phyloP scores from a whole-genome alignment of 164 flowering plant genomes.

The Chloranthus sessilifolius region DNA sequence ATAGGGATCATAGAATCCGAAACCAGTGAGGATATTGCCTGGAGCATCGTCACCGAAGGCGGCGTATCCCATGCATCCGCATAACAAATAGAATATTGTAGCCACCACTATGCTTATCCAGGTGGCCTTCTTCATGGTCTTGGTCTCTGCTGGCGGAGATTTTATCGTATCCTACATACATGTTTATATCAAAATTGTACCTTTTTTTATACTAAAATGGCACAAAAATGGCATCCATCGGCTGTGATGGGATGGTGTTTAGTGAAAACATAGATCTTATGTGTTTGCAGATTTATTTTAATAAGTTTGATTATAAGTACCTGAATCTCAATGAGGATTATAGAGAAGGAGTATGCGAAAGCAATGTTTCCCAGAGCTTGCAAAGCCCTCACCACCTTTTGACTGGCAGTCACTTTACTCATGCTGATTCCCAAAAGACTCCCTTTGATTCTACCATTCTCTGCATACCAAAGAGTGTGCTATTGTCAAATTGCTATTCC shows the following conservation, averaged over 20 bases:
- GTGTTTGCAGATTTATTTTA: not conserved
- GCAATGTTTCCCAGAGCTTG: constrained; percentile 15
- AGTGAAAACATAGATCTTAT: not conserved
- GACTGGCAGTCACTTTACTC: not conserved
- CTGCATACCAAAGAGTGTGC: too few relatives aligned
- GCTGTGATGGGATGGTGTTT: not conserved
- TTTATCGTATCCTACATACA: constrained; percentile 21
- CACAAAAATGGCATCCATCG: not conserved
- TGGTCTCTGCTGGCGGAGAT: constrained; percentile 23
- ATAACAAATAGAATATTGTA: constrained; percentile 38
- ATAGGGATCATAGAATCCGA: constrained; percentile 44
- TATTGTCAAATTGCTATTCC: too few relatives aligned
- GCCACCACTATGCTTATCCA: constrained; percentile 4
- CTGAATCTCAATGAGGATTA: constrained; percentile 18
- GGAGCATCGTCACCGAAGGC: constrained; percentile 45
- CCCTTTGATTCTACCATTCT: not conserved
- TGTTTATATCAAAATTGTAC: not conserved
- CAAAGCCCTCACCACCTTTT: constrained; percentile 13
- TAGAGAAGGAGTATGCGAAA: constrained; percentile 5
- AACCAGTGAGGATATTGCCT: constrained; percentile 46
- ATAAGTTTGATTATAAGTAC: not conserved
- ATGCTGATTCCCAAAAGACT: not conserved
- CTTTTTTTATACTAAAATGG: not conserved
- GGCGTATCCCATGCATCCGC: constrained; percentile 52
- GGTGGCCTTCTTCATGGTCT: constrained; percentile 22